These are phyloP conservation scores for Calonectria crousiana DNA, from an alignment of 2,329 filamentous ascomycete species.

Conservation along the genomic window DNA sequence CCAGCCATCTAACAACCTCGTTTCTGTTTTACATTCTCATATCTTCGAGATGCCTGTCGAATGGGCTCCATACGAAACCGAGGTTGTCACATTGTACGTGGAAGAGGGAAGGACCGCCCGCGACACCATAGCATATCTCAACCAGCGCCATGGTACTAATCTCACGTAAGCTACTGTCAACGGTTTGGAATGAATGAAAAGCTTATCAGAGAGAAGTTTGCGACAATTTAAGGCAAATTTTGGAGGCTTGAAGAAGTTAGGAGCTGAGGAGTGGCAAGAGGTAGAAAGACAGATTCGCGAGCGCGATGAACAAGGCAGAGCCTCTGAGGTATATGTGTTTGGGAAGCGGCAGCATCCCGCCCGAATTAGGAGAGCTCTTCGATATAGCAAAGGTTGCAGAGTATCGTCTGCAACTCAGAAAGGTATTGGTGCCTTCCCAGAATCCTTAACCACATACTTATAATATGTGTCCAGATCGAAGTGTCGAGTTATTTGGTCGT, in stretches of 20 bases:
- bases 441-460: background rate
- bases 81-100: background rate
- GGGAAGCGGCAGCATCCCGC: background rate
- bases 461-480: background rate
- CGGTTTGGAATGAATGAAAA: background rate
- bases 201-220: too few relatives aligned
- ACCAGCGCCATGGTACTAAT: background rate
- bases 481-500: background rate
- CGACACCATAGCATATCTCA: background rate
- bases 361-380: constrained; percentile 6
- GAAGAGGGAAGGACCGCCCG: background rate
- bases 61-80: background rate
- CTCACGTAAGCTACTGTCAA: background rate
- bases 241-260: background rate
- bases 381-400: background rate
- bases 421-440: background rate
- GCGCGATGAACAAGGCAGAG: background rate
- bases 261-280: background rate
- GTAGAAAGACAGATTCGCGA: background rate
- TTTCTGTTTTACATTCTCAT: too few relatives aligned
- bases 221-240: constrained; percentile 1
- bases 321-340: background rate
- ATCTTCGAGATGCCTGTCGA: background rate
- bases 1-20: too few relatives aligned
- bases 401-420: background rate